Percentiles rank a stretch among this genome's conserved stretches.
Conservation (phyloP, 2,329 filamentous ascomycete species). For the Acrocalymma vagum region DNA sequence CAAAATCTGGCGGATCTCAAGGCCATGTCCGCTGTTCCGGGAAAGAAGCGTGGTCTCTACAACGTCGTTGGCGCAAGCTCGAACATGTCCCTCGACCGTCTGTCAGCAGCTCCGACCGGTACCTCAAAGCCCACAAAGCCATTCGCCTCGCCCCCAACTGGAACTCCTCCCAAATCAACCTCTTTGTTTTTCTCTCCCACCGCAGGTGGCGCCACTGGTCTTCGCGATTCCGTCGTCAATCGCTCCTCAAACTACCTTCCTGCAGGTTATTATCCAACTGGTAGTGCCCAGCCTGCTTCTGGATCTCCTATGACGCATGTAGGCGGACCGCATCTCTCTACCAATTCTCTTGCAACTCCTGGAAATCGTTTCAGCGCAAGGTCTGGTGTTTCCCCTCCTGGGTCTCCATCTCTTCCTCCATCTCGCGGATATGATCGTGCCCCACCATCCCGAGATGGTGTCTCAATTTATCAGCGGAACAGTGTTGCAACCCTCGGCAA, state of each 20-base stretch:
- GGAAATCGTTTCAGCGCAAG: slow-evolving; percentile 45
- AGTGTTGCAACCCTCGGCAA: slow-evolving; percentile 45
- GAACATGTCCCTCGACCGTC: slow-evolving; percentile 64
- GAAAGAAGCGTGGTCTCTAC: slow-evolving; percentile 50
- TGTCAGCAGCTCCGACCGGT: slow-evolving; percentile 46
- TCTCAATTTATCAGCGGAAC: slow-evolving; percentile 45
- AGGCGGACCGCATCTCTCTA: slow-evolving; percentile 49
- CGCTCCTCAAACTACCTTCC: slow-evolving; percentile 85
- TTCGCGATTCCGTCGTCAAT: slow-evolving; percentile 57
- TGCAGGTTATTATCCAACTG: slow-evolving; percentile 87
- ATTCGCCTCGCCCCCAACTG: slow-evolving; percentile 33
- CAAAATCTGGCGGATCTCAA: slow-evolving; percentile 77
- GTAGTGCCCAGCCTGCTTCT: slow-evolving; percentile 59
- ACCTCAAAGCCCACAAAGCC: slow-evolving; percentile 38
- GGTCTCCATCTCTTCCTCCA: slow-evolving; percentile 45
- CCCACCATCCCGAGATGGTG: slow-evolving; percentile 41
- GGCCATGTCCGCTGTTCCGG: slow-evolving; percentile 58
- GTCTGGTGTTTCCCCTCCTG: slow-evolving; percentile 43
- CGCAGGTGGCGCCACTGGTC: slow-evolving; percentile 65
- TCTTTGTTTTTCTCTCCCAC: slow-evolving; percentile 97
- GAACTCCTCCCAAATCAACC: slow-evolving; percentile 35
- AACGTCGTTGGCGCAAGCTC: slow-evolving; percentile 59
- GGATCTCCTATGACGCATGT: slow-evolving; percentile 53
- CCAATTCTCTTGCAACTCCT: slow-evolving; percentile 35
- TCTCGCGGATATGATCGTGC: slow-evolving; percentile 45